These are phyloP conservation scores for Cicer bijugum DNA, from an alignment of 306 rosid genomes.

Conservation along the genomic window DNA sequence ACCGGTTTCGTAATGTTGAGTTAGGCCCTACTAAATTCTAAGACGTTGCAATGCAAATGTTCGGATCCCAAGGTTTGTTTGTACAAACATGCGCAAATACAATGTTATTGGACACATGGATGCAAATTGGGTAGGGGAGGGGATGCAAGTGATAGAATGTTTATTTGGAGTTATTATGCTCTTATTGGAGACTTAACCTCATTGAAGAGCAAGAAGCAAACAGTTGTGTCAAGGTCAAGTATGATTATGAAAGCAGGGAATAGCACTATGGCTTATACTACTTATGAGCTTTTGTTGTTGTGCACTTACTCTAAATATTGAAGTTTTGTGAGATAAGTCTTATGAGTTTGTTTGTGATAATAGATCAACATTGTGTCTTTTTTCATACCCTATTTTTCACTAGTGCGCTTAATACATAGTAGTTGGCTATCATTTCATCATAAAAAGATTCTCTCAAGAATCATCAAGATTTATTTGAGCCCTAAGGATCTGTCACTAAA, in stretches of 20 bases:
- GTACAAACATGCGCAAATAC: background rate
- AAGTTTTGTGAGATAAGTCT: background rate
- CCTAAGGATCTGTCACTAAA: background rate
- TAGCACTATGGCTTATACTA: background rate
- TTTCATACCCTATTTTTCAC: background rate
- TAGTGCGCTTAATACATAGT: background rate
- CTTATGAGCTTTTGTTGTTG: background rate
- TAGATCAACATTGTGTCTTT: background rate
- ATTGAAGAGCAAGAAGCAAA: background rate
- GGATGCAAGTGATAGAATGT: conserved; percentile 2
- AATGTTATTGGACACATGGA: background rate
- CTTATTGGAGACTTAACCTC: background rate
- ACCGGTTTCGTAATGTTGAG: too few species aligned
- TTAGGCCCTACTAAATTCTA: too few species aligned
- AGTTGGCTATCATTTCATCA: background rate
- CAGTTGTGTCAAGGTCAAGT: background rate
- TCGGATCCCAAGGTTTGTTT: background rate
- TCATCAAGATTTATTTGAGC: background rate
- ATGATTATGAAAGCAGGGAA: background rate
- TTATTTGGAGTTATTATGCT: background rate
- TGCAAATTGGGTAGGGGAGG: background rate
- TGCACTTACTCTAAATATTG: background rate
- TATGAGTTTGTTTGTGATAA: conserved; percentile 6
- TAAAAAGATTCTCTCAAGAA: background rate
- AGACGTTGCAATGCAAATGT: background rate